Conservation (phyloP, 352 stramenopile genomes). For the Phytophthora tubulina region DNA sequence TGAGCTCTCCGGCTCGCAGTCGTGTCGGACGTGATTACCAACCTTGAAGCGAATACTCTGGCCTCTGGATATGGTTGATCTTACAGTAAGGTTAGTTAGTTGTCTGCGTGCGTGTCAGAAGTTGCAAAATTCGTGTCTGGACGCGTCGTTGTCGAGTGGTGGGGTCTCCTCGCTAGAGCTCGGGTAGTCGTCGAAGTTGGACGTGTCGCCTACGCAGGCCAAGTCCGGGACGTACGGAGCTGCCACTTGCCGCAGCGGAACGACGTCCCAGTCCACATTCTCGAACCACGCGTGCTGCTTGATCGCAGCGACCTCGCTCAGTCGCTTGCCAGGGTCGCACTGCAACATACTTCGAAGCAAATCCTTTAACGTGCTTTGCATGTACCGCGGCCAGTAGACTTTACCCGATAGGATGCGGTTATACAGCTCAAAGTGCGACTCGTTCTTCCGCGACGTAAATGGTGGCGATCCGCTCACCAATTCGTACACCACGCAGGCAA, state of each 20-base stretch:
- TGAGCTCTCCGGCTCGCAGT: conserved; percentile 11
- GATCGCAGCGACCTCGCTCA: conserved; percentile 57
- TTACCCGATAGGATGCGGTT: conserved; percentile 80
- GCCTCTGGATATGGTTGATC: conserved; percentile 11
- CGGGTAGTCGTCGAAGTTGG: conserved; percentile 77
- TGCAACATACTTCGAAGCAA: conserved; percentile 76
- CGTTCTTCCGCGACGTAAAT: conserved; percentile 82
- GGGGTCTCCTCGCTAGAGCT: conserved; percentile 60
- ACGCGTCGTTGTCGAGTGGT: conserved; percentile 39
- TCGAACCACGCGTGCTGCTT: conserved; percentile 75
- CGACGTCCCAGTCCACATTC: conserved; percentile 70
- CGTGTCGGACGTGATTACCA: conserved; percentile 21
- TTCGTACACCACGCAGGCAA: conserved; percentile 86
- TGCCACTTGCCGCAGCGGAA: conserved; percentile 54
- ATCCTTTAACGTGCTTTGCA: conserved; percentile 58
- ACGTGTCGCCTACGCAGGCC: conserved; percentile 51
- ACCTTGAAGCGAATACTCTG: conserved; percentile 6
- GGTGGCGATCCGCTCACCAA: conserved; percentile 75
- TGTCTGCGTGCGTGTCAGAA: conserved; percentile 42
- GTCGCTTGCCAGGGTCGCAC: conserved; percentile 56
- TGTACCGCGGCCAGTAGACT: conserved; percentile 61
- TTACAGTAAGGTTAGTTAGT: not conserved
- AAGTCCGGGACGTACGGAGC: conserved; percentile 61
- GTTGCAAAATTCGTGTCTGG: conserved; percentile 47
- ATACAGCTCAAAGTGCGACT: conserved; percentile 90